These are phyloP conservation scores for Whalleya microplaca DNA, from an alignment of 2,329 filamentous ascomycete genomes.

Conservation along the genomic window DNA sequence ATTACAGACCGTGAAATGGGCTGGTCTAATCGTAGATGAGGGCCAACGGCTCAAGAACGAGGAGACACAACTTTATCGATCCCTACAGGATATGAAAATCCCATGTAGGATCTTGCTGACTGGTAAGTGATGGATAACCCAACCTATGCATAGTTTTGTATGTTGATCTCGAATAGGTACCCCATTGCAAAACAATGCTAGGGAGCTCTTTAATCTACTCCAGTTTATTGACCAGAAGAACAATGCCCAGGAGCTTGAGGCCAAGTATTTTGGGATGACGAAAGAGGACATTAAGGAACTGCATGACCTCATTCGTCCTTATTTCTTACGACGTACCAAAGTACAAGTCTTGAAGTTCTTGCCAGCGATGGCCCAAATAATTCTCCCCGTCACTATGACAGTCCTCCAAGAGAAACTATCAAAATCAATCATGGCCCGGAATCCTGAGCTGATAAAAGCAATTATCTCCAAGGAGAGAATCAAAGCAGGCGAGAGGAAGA, in stretches of 20 bases:
- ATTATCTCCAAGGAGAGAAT: constrained; percentile 75
- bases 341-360: constrained; percentile 88
- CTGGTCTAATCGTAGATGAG: constrained; percentile 89
- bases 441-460: constrained; percentile 82
- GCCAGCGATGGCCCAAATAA: constrained; percentile 92
- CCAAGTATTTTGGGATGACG: constrained; percentile 76
- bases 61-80: constrained; percentile 77
- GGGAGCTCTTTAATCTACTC: constrained; percentile 94
- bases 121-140: constrained; percentile 43
- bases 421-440: constrained; percentile 90
- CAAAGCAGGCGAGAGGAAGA: constrained; percentile 73
- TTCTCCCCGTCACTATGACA: constrained; percentile 94
- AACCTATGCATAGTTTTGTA: constrained; percentile 20
- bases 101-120: constrained; percentile 87
- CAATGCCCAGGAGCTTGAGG: constrained; percentile 74
- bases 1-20: constrained; percentile 78
- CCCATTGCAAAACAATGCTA: constrained; percentile 91
- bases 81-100: constrained; percentile 72
- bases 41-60: constrained; percentile 96
- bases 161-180: constrained; percentile 53
- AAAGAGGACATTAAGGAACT: constrained; percentile 80
- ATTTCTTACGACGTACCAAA: constrained; percentile 79
- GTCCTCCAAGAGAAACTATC: constrained; percentile 91
- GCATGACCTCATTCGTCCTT: constrained; percentile 79
- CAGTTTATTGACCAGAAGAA: constrained; percentile 81